These are phyloP conservation scores for Diaporthe humulicola DNA, from an alignment of 2,329 filamentous ascomycete genomes.

Conservation along the genomic window DNA sequence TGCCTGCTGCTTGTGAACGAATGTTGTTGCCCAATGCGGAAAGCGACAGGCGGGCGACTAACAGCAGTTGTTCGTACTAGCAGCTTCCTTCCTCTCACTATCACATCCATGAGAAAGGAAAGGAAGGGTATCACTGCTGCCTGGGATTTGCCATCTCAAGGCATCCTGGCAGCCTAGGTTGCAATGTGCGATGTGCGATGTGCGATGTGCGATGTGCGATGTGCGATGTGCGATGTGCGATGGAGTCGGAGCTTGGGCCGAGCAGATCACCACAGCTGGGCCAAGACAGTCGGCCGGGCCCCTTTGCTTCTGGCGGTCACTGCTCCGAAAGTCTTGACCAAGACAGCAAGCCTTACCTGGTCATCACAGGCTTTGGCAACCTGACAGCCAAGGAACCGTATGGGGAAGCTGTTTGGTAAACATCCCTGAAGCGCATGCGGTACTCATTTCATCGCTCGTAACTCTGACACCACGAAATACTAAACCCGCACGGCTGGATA, in stretches of 20 bases:
- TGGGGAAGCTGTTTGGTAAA: slow-evolving; percentile 21
- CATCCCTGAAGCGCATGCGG: background rate
- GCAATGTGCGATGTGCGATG: background rate
- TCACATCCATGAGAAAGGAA: background rate
- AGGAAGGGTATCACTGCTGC: background rate
- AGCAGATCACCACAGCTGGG: background rate
- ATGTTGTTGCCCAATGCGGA: slow-evolving; percentile 5
- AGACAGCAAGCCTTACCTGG: background rate
- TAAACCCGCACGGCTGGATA: background rate
- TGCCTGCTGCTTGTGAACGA: background rate
- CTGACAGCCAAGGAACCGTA: slow-evolving; percentile 2
- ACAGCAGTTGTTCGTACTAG: background rate
- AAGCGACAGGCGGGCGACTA: background rate
- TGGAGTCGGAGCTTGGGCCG: background rate
- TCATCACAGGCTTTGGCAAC: background rate
- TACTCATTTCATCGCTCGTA: background rate
- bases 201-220: too few relatives aligned
- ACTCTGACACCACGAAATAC: background rate
- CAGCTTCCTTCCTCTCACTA: background rate
- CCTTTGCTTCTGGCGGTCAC: background rate
- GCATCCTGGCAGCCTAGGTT: background rate
- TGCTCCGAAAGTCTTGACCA: background rate
- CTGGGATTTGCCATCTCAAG: background rate
- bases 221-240: background rate
- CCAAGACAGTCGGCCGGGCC: slow-evolving; percentile 13